These are phyloP conservation scores for Pezicula carpinea DNA, from an alignment of 2,329 filamentous ascomycete species.

Conservation along the genomic window DNA sequence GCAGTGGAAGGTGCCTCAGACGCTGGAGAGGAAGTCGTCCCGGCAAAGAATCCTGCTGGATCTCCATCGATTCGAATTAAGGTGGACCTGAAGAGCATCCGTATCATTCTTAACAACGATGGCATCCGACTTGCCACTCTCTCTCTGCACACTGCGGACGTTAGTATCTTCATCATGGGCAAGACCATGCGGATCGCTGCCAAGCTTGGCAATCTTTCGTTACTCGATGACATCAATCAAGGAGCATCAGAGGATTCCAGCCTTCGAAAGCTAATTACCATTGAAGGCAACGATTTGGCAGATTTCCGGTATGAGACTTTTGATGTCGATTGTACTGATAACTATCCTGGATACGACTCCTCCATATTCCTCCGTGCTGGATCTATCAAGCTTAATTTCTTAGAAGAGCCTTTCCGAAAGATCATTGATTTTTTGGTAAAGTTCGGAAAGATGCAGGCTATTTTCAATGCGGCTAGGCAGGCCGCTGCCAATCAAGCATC, in stretches of 20 bases:
- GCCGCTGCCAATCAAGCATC: conserved; percentile 91
- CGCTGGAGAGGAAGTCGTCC: conserved; percentile 35
- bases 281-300: conserved; percentile 90
- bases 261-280: conserved; percentile 83
- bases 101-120: conserved; percentile 94
- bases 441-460: conserved; percentile 98
- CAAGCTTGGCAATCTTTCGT: conserved; percentile 77
- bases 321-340: conserved; percentile 61
- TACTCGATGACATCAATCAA: conserved; percentile 91
- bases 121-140: conserved; percentile 90
- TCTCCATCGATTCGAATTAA: conserved; percentile 73
- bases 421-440: conserved; percentile 98
- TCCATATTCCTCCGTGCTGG: conserved; percentile 87
- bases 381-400: conserved; percentile 93
- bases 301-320: conserved; percentile 98
- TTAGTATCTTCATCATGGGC: conserved; percentile 81
- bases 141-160: conserved; percentile 86
- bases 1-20: conserved; percentile 29
- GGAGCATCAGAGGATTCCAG: conserved; percentile 78
- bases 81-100: conserved; percentile 87
- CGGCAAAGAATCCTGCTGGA: conserved; percentile 22
- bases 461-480: conserved; percentile 94
- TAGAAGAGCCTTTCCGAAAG: conserved; percentile 95
- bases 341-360: conserved; percentile 92
- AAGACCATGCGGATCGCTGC: conserved; percentile 85